Evolutionary conservation across 2,329 filamentous ascomycete species (phyloP).

Genomic region (Pezicula neosporulosa): DNA sequence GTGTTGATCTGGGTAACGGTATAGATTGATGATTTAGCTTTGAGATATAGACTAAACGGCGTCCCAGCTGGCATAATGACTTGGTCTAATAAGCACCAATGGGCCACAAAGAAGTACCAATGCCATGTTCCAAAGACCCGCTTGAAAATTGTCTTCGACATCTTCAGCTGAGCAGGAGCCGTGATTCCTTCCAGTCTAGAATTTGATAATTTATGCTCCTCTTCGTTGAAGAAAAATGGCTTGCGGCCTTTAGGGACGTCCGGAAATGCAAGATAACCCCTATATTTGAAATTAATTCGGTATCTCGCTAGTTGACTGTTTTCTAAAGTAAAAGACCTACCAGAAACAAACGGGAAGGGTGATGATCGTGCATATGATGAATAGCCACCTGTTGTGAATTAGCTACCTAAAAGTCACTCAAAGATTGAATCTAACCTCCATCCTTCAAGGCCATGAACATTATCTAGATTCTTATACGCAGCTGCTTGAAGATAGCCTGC

Average conservation of each 20-base stretch:
- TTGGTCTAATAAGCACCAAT: background rate
- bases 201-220: constrained; percentile 15
- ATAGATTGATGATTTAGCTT: background rate
- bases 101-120: constrained; percentile 12
- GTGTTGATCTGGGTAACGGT: background rate
- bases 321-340: background rate
- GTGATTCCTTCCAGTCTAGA: constrained; percentile 10
- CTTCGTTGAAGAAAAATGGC: constrained; percentile 12
- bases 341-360: constrained; percentile 18
- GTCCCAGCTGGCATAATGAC: background rate
- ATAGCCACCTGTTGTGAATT: constrained; percentile 12
- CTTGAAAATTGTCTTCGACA: constrained; percentile 16
- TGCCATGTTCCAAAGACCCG: constrained; percentile 25
- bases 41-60: background rate
- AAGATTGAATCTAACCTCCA: constrained; percentile 38
- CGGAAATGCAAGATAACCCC: constrained; percentile 3
- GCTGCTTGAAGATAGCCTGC: constrained; percentile 29
- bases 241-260: constrained; percentile 15
- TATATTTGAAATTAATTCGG: no score
- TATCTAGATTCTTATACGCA: constrained; percentile 4
- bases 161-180: background rate
- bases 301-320: no score
- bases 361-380: constrained; percentile 20
- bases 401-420: background rate
- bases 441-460: constrained; percentile 2